Percentiles rank a stretch among this genome's conserved stretches.
phyloP scores from a whole-genome alignment of 1,284 basidiomycete genomes.

The Cutaneotrichosporon dermatis region DNA sequence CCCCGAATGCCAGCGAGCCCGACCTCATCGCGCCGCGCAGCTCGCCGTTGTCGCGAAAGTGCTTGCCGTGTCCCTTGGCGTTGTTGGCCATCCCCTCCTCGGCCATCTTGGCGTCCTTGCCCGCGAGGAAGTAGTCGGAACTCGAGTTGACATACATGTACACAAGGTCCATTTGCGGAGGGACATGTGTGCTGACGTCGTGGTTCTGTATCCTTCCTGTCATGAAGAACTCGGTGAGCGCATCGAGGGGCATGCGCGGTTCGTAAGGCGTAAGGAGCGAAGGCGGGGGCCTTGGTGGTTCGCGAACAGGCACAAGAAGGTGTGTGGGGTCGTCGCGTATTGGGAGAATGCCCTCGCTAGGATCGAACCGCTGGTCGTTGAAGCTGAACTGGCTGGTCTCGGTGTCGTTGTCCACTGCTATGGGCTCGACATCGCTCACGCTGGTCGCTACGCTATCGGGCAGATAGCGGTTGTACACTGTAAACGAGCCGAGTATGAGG shows the following conservation, averaged over 20 bases:
- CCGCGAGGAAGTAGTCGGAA: slow-evolving; percentile 26
- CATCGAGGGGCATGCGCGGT: slow-evolving; percentile 15
- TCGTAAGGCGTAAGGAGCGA: slow-evolving; percentile 16
- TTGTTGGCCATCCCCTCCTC: slow-evolving; percentile 19
- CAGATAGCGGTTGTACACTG: neutral
- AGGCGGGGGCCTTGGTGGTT: neutral
- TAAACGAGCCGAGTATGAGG: slow-evolving; percentile 1
- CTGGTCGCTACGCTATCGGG: neutral
- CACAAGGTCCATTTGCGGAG: slow-evolving; percentile 30
- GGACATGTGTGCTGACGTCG: neutral
- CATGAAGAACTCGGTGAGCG: slow-evolving; percentile 19
- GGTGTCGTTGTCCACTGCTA: neutral
- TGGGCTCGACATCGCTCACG: neutral
- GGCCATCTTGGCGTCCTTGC: slow-evolving; percentile 19
- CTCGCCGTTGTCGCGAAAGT: slow-evolving; percentile 45
- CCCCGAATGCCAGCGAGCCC: slow-evolving; percentile 21
- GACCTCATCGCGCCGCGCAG: slow-evolving; percentile 37
- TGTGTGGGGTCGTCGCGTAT: slow-evolving; percentile 16
- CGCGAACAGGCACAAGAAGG: slow-evolving; percentile 16
- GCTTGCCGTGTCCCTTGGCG: slow-evolving; percentile 19
- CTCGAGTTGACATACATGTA: slow-evolving; percentile 42
- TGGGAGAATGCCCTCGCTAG: neutral
- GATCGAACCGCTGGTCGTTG: neutral
- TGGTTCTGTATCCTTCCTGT: slow-evolving; percentile 11
- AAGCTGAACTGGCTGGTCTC: too few species aligned